Evolutionary conservation across 768 basidiomycete genomes (phyloP).

Genomic region (Russula dissimulans): DNA sequence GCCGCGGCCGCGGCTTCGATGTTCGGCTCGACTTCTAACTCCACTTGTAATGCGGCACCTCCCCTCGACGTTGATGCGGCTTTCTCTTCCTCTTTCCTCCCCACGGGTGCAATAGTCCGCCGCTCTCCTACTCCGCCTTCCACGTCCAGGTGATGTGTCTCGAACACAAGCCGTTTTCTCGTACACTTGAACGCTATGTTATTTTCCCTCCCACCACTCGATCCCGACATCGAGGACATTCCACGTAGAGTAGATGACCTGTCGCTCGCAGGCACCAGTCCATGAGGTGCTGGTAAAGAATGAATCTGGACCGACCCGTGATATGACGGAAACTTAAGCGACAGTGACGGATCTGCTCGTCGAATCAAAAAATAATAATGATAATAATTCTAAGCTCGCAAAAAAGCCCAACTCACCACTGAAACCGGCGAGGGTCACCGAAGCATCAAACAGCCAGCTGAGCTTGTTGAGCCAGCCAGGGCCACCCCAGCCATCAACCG

Average conservation of each 20-base stretch:
- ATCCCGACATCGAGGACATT: conserved; percentile 45
- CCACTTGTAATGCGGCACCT: conserved; percentile 30
- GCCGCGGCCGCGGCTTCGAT: conserved; percentile 4
- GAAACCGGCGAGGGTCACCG: conserved; percentile 68
- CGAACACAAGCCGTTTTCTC: conserved; percentile 77
- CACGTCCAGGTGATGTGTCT: conserved; percentile 82
- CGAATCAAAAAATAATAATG: neutral
- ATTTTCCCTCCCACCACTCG: conserved; percentile 74
- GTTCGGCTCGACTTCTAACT: conserved; percentile 30
- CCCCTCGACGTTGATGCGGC: conserved; percentile 1
- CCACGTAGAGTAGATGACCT: conserved; percentile 79
- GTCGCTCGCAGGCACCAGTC: conserved; percentile 70
- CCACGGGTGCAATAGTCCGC: conserved; percentile 33
- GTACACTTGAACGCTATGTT: conserved; percentile 93
- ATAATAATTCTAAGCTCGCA: neutral
- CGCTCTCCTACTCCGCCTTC: conserved; percentile 80
- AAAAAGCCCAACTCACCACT: conserved; percentile 42
- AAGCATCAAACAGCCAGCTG: conserved; percentile 70
- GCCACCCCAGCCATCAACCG: conserved; percentile 49
- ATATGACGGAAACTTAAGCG: conserved; percentile 67
- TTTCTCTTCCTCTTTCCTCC: conserved; percentile 20
- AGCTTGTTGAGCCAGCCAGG: conserved; percentile 69
- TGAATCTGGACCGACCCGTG: conserved; percentile 80
- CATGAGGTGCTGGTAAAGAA: conserved; percentile 63
- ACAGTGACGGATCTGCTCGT: conserved; percentile 69